Evolutionary conservation across 1,284 basidiomycete species (phyloP).

Genomic region (Stereum hirsutum): DNA sequence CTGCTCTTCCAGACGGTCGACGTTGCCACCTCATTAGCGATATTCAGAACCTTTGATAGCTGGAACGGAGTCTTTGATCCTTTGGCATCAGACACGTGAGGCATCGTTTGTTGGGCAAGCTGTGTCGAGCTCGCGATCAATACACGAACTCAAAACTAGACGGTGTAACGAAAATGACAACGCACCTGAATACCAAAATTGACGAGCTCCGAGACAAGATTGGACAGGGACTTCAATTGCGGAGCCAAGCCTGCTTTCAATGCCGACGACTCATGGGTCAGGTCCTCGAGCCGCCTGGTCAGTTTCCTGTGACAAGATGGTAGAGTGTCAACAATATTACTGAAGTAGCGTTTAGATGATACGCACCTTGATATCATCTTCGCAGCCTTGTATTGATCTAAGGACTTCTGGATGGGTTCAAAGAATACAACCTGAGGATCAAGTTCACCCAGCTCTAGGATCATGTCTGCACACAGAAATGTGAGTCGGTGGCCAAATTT

Average conservation of each 20-base stretch:
- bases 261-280: slow-evolving; percentile 62
- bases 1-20: slow-evolving; percentile 64
- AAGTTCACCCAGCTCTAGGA: slow-evolving; percentile 62
- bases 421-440: slow-evolving; percentile 70
- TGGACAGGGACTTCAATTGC: slow-evolving; percentile 63
- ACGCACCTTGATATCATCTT: slow-evolving; percentile 75
- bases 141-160: neutral
- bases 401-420: slow-evolving; percentile 69
- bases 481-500: slow-evolving; percentile 1
- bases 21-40: slow-evolving; percentile 65
- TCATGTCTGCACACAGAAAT: slow-evolving; percentile 42
- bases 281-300: slow-evolving; percentile 73
- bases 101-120: slow-evolving; percentile 83
- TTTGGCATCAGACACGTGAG: slow-evolving; percentile 70
- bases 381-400: slow-evolving; percentile 75
- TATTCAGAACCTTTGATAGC: slow-evolving; percentile 58
- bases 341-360: neutral
- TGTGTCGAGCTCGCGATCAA: slow-evolving; percentile 18
- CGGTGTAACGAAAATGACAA: slow-evolving; percentile 2
- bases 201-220: slow-evolving; percentile 71
- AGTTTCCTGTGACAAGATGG: slow-evolving; percentile 56
- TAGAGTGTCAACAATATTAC: slow-evolving; percentile 2
- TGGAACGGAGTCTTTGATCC: slow-evolving; percentile 71
- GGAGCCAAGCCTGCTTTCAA: slow-evolving; percentile 63
- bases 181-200: slow-evolving; percentile 84